A percentile compares a stretch with the other conserved stretches of the same genome.
These are phyloP conservation scores for Epichloe aotearoae DNA, from an alignment of 2,329 filamentous ascomycete species.

Conservation along the genomic window DNA sequence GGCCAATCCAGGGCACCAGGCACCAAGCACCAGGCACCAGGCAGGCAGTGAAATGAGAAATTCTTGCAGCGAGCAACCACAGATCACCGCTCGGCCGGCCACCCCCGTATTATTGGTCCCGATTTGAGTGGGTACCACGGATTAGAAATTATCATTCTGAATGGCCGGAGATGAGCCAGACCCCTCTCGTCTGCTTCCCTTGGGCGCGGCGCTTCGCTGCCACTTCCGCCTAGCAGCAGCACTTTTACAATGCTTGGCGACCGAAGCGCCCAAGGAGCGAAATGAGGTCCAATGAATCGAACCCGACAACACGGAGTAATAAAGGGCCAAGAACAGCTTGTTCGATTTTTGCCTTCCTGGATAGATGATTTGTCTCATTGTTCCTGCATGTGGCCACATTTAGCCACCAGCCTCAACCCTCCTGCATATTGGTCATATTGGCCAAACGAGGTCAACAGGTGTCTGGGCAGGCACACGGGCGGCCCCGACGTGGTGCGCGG, in stretches of 20 bases:
- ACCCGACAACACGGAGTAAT: background rate
- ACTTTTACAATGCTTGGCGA: background rate
- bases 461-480: too few species aligned
- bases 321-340: background rate
- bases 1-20: too few species aligned
- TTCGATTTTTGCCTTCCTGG: too few species aligned
- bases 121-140: background rate
- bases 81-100: background rate
- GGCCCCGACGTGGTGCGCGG: too few species aligned
- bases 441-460: too few species aligned
- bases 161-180: background rate
- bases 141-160: background rate
- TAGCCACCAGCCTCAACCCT: background rate
- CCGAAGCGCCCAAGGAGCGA: background rate
- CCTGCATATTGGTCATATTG: too few species aligned
- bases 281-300: background rate
- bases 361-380: slow-evolving; percentile 12
- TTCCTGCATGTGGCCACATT: slow-evolving; percentile 15
- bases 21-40: too few species aligned
- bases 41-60: background rate
- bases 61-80: background rate
- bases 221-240: background rate
- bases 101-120: background rate
- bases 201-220: too few species aligned
- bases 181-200: background rate